Percentiles rank a stretch among this genome's conserved stretches.
phyloP scores from a whole-genome alignment of 768 basidiomycete species.

The Russula virescens region DNA sequence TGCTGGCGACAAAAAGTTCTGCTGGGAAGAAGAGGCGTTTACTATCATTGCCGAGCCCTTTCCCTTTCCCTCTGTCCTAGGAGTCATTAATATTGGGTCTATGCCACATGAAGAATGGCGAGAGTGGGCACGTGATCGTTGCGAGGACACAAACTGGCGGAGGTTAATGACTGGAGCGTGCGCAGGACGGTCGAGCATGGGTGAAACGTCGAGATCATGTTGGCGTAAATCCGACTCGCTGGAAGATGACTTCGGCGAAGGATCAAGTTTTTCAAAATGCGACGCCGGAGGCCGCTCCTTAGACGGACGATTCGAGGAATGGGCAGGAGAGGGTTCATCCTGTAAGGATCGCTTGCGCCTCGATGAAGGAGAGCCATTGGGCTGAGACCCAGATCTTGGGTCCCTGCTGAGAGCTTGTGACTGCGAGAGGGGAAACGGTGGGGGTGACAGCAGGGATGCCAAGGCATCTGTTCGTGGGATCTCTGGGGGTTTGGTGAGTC shows the following conservation, averaged over 20 bases:
- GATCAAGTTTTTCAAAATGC: background rate
- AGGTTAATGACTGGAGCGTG: constrained; percentile 37
- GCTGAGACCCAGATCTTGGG: background rate
- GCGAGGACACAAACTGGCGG: constrained; percentile 40
- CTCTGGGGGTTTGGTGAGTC: constrained; percentile 13
- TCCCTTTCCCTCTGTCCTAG: background rate
- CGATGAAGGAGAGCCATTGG: background rate
- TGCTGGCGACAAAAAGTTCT: constrained; percentile 28
- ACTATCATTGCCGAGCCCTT: constrained; percentile 9
- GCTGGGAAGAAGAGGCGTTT: constrained; percentile 33
- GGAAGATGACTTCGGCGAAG: background rate
- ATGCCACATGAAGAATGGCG: constrained; percentile 30
- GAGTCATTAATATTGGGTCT: constrained; percentile 9
- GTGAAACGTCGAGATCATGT: constrained; percentile 26
- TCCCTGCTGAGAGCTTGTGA: background rate
- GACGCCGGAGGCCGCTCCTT: background rate
- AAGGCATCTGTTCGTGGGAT: constrained; percentile 2
- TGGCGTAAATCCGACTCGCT: constrained; percentile 8
- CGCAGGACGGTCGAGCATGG: constrained; percentile 27
- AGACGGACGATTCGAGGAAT: background rate
- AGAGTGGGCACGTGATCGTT: constrained; percentile 32
- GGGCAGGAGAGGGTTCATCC: background rate
- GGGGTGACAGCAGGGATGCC: background rate
- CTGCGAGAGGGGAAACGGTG: constrained; percentile 20
- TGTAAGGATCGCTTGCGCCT: background rate